These are phyloP conservation scores for Colletotrichum abscissum DNA, from an alignment of 2,329 filamentous ascomycete species.

Conservation along the genomic window DNA sequence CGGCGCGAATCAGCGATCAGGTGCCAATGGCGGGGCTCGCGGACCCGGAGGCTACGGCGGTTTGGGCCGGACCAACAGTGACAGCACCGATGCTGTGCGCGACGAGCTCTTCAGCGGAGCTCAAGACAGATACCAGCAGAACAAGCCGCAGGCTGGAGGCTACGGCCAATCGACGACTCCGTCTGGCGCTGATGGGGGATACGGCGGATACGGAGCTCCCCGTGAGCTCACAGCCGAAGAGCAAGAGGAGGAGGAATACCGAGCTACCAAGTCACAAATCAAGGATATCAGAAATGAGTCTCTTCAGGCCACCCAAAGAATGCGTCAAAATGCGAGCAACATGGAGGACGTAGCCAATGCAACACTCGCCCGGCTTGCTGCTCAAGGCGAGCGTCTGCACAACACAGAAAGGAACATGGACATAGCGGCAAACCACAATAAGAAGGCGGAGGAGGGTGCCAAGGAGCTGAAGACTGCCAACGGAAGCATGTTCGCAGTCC, in stretches of 20 bases:
- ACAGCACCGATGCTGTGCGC: constrained; percentile 63
- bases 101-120: constrained; percentile 73
- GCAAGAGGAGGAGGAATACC: constrained; percentile 78
- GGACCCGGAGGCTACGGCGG: constrained; percentile 72
- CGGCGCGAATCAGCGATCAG: constrained; percentile 42
- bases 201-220: constrained; percentile 72
- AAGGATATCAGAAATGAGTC: constrained; percentile 82
- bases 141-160: constrained; percentile 36
- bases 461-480: constrained; percentile 88
- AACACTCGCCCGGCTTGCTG: constrained; percentile 78
- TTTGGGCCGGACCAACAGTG: constrained; percentile 59
- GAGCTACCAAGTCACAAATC: constrained; percentile 76
- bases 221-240: constrained; percentile 85
- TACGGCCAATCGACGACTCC: constrained; percentile 36
- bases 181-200: constrained; percentile 38
- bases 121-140: constrained; percentile 59
- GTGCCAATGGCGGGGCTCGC: constrained; percentile 46
- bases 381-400: constrained; percentile 83
- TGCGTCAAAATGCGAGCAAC: constrained; percentile 73
- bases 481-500: constrained; percentile 89
- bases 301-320: constrained; percentile 45
- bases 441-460: constrained; percentile 81
- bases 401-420: constrained; percentile 88
- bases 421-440: constrained; percentile 79
- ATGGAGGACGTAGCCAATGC: constrained; percentile 77